Evolutionary conservation across 1,139 yeast species (phyloP).

Genomic region (Pichia sp.): DNA sequence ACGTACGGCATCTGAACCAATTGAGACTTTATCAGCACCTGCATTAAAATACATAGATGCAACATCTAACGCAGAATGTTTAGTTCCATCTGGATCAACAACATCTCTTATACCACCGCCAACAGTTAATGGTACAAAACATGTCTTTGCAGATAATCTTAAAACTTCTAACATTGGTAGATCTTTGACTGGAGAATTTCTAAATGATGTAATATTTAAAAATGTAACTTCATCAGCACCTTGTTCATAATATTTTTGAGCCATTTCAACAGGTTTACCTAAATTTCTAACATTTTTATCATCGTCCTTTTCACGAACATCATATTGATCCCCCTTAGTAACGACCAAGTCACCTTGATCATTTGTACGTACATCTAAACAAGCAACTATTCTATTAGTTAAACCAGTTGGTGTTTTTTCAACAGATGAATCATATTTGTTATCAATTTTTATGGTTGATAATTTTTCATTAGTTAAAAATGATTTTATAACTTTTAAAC

Average conservation of each 20-base stretch:
- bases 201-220: constrained; percentile 86
- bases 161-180: constrained; percentile 93
- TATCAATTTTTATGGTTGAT: background rate
- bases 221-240: constrained; percentile 98
- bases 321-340: constrained; percentile 96
- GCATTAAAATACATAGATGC: constrained; percentile 88
- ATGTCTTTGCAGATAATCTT: constrained; percentile 73
- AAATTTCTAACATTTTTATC: constrained; percentile 69
- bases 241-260: constrained; percentile 79
- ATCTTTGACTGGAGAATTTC: constrained; percentile 86
- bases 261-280: constrained; percentile 93
- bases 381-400: constrained; percentile 87
- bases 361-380: constrained; percentile 92
- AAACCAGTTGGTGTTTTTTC: constrained; percentile 61
- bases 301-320: constrained; percentile 69
- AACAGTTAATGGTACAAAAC: constrained; percentile 92
- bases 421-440: constrained; percentile 19
- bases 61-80: constrained; percentile 78
- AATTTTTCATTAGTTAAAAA: constrained; percentile 52
- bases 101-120: constrained; percentile 97
- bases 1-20: constrained; percentile 92
- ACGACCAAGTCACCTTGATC: constrained; percentile 93
- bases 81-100: constrained; percentile 71
- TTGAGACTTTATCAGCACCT: constrained; percentile 96
- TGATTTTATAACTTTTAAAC: constrained; percentile 64